Evolutionary conservation across 2,329 filamentous ascomycete species (phyloP), one percentile per base, ranked within the genome.

Genomic region (Aspergillus sp.): DNA sequence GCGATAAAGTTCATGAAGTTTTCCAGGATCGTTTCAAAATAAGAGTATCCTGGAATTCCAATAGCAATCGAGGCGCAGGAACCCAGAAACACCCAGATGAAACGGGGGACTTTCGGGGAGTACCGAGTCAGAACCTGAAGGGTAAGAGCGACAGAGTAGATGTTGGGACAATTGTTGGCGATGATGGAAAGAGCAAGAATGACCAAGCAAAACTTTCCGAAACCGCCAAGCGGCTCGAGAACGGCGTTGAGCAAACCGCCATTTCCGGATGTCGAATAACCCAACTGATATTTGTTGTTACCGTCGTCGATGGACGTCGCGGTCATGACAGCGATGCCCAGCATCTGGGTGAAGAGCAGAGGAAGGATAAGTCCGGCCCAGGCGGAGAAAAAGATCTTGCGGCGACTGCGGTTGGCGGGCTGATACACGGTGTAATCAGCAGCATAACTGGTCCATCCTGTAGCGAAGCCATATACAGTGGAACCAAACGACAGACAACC

Each of bases 351-450:
- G 77, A 94, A 92, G 61, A 90, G 79, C 1, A 94, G 83, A 1
- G 90, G 87, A 63, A 90, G 76, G 63, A 90, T 84, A 14, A 95
- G 80, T 10, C 91, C 91, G 24, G 79, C 71, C 73, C 87, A 90
- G 31, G 90, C 90, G 71, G 86, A 87, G 60, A 84, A 67, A 75
- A 93, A 94, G 61, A 92, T 81, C 61, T 86, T 86, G 47, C 72
- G 73, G 22, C 85, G 82, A 31, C 84, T 83, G 46, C 86, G 85
- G 24, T 76, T 80, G 2, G 81, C 78, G 0, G 90, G 89, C 67
- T 92, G 90, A 75, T 93, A 93, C 54, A 91, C 89, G 22, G 89
- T 91, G 73, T 92, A 94, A 70, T 94, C 90, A 9, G 89, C 87
- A 0, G 90, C 89, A 60, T 88, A 90, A 6, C 84, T 84, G 1